A percentile compares a stretch with the other conserved stretches of the same genome.
phyloP scores from a whole-genome alignment of 345 rosid species.

The Dovyalis caffra region DNA sequence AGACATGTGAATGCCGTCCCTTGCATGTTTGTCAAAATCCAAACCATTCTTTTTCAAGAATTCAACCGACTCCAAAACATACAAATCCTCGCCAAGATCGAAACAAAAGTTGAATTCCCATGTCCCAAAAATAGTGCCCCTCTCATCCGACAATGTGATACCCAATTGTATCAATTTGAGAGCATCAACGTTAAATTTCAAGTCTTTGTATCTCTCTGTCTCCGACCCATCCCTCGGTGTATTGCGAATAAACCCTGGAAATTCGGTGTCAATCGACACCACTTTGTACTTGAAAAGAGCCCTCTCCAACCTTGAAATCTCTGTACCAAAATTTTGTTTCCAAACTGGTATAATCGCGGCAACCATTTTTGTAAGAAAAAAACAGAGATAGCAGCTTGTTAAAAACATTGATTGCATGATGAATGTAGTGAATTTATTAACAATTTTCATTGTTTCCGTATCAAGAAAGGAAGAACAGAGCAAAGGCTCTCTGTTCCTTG shows the following conservation, averaged over 20 bases:
- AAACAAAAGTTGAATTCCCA: slow-evolving; percentile 4
- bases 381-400: no score
- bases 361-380: no score
- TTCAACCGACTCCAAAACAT: neutral
- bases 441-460: no score
- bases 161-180: neutral
- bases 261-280: neutral
- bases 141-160: neutral
- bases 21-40: neutral
- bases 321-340: neutral
- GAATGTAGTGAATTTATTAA: no score
- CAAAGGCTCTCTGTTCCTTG: no score
- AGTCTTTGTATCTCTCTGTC: neutral
- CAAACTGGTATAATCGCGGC: neutral
- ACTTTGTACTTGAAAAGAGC: neutral
- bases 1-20: neutral
- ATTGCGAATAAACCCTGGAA: neutral
- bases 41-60: slow-evolving; percentile 1
- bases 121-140: neutral
- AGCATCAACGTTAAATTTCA: neutral
- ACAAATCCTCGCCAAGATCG: neutral
- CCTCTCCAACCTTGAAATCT: neutral
- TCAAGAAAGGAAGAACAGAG: no score
- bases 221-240: neutral
- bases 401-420: no score